phyloP scores from a whole-genome alignment of 1,284 basidiomycete genomes.

The Phellinidium pouzarii region DNA sequence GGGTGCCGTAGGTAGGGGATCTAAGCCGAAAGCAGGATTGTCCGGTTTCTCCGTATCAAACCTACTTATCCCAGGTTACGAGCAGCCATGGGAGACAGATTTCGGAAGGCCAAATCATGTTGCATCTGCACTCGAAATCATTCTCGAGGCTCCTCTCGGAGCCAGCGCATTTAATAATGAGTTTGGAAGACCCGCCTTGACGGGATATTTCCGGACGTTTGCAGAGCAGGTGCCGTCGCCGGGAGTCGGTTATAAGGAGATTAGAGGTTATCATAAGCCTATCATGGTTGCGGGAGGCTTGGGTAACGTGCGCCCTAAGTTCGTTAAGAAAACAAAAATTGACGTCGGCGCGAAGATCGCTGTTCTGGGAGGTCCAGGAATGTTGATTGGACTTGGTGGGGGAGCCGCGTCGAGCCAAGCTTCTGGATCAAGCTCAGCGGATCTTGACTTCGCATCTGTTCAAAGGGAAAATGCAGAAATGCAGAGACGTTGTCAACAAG shows the following conservation, averaged over 20 bases:
- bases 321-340: constrained; percentile 74
- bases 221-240: constrained; percentile 58
- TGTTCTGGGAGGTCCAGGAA: constrained; percentile 94
- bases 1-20: constrained; percentile 91
- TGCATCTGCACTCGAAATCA: constrained; percentile 91
- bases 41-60: constrained; percentile 95
- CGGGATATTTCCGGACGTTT: constrained; percentile 88
- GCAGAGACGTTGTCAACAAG: constrained; percentile 95
- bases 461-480: constrained; percentile 99
- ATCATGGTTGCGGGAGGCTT: constrained; percentile 99
- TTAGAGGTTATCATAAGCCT: constrained; percentile 98
- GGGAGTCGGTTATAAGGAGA: constrained; percentile 47
- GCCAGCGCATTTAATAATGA: constrained; percentile 98
- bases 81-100: constrained; percentile 88
- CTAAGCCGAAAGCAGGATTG: constrained; percentile 94
- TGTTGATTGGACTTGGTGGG: constrained; percentile 95
- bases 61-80: constrained; percentile 81
- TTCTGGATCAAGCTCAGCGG: constrained; percentile 81
- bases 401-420: constrained; percentile 94
- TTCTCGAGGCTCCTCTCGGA: constrained; percentile 94
- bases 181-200: constrained; percentile 86
- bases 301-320: constrained; percentile 83
- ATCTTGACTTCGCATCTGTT: constrained; percentile 95
- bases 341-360: constrained; percentile 79
- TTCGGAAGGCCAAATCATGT: constrained; percentile 91